Base-by-base conservation (phyloP, 202 grass and related monocot genomes). In the Saccharum hybrid region DNA sequence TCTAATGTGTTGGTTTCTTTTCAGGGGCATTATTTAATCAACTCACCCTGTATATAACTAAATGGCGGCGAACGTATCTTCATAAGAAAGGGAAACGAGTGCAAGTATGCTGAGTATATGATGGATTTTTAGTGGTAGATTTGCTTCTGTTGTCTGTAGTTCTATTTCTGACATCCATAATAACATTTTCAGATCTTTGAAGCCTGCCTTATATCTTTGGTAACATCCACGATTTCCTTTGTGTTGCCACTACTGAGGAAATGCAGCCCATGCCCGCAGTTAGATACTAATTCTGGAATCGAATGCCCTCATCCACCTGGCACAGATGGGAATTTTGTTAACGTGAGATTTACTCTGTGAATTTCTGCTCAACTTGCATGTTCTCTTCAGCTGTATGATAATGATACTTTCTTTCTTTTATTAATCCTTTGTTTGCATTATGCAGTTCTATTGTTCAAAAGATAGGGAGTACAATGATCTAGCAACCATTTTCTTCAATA, bases 401-500 rank as follows among this genome's bases (percentile, higher is more conserved):
- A 71, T 79, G 36, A 30, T 74, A n/a, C 52, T 57, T 86, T 59
- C 42, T 78, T 83, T 77, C 45, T 64, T 57, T 75, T 74, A 22
- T 85, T 39, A 82, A 77, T 83, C 18, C 75, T 45, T 42, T 77
- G 10, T 85, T 82, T 74, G 33, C 40, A 0, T 77, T 56, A 63
- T 89, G 79, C 93, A 99, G 96, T 99, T 99, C 78, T 92, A 96
- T 83, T 99, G 96, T 90, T 86, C 96, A 41, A 94, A 89, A 75
- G 91, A 94, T 49, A 94, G 91, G 36, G 96, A 99, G 78, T 99
- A 99, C 86, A 99, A 99, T 88, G 96, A 99, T 85, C 85, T 99
- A 83, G 96, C 96, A 54, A 99, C 96, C 68, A 99, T 99, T 90
- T 99, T 99, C 89, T 99, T 99, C 89, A 99, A 99, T 83, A 92